Evolutionary conservation across 495 filamentous ascomycete genomes (phyloP).

Genomic region (Podospora tetraspora): DNA sequence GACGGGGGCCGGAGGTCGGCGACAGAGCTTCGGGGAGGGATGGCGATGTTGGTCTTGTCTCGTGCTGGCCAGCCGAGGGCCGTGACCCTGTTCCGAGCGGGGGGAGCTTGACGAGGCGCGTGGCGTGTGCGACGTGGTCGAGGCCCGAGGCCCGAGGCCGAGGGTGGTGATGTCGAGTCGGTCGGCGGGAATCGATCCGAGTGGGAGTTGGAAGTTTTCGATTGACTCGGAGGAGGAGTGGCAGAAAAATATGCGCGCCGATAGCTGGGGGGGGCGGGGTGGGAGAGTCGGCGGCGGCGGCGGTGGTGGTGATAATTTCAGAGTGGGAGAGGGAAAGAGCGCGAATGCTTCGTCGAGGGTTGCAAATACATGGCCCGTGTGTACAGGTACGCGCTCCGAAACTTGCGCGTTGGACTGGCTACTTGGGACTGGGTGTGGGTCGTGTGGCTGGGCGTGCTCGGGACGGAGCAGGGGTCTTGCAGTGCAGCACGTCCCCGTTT

Average conservation of each 20-base stretch:
- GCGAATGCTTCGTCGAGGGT: not conserved
- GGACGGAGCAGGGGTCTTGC: not conserved
- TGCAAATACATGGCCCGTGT: not conserved
- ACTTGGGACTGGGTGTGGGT: not conserved
- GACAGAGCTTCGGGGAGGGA: not conserved
- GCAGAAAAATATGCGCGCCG: not conserved
- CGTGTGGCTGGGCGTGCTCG: not conserved
- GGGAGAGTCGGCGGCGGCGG: not conserved
- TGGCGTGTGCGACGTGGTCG: not conserved
- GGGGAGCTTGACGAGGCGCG: not conserved
- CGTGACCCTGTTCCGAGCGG: not conserved
- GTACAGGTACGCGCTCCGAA: not conserved
- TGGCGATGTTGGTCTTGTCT: not conserved
- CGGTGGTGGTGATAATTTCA: not conserved
- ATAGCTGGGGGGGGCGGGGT: not conserved
- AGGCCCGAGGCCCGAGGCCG: not conserved
- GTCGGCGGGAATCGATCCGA: not conserved
- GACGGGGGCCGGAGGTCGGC: not conserved
- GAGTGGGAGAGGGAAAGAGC: not conserved
- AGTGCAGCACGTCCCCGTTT: not conserved
- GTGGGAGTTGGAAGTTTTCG: not conserved
- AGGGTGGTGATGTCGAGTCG: not conserved
- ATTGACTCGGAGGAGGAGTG: not conserved
- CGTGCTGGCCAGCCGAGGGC: not conserved
- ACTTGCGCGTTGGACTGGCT: not conserved